phyloP scores from a whole-genome alignment of 371 early-diverging fungal species.

The Lichtheimia corymbifera region DNA sequence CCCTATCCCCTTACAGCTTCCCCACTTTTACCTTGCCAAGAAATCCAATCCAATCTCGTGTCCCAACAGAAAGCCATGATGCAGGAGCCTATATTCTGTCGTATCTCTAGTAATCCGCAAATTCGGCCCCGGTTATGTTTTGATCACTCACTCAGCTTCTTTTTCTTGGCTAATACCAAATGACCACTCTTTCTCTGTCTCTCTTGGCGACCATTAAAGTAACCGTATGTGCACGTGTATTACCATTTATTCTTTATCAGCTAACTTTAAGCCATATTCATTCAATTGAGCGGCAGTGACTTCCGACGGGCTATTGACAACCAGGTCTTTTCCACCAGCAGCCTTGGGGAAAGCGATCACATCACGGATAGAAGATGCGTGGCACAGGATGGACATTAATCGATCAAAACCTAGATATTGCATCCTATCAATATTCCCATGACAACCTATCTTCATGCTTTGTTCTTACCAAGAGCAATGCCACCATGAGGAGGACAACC shows the following conservation, averaged over 20 bases:
- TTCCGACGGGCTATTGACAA: conserved; percentile 76
- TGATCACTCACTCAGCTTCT: too few relatives aligned
- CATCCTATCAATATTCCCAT: background rate
- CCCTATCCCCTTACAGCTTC: too few relatives aligned
- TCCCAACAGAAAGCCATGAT: too few relatives aligned
- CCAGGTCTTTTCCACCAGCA: conserved; percentile 79
- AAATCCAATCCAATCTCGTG: too few relatives aligned
- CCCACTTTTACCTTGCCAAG: too few relatives aligned
- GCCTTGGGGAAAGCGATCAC: conserved; percentile 95
- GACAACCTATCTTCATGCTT: background rate
- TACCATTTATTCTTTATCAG: conserved; percentile 9
- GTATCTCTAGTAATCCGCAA: too few relatives aligned
- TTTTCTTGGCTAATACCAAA: too few relatives aligned
- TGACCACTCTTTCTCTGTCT: too few relatives aligned
- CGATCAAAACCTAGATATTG: conserved; percentile 72
- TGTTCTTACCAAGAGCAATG: conserved; percentile 70
- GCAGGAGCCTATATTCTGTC: too few relatives aligned
- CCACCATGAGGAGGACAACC: conserved; percentile 96
- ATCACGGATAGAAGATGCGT: conserved; percentile 77
- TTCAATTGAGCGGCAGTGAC: conserved; percentile 63
- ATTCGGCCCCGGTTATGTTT: too few relatives aligned
- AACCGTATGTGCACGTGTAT: too few relatives aligned
- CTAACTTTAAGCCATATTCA: conserved; percentile 64
- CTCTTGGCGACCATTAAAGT: too few relatives aligned
- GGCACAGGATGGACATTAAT: conserved; percentile 77